Base-by-base conservation (phyloP, 805 yeast genomes). In the Wickerhamiella cacticola region DNA sequence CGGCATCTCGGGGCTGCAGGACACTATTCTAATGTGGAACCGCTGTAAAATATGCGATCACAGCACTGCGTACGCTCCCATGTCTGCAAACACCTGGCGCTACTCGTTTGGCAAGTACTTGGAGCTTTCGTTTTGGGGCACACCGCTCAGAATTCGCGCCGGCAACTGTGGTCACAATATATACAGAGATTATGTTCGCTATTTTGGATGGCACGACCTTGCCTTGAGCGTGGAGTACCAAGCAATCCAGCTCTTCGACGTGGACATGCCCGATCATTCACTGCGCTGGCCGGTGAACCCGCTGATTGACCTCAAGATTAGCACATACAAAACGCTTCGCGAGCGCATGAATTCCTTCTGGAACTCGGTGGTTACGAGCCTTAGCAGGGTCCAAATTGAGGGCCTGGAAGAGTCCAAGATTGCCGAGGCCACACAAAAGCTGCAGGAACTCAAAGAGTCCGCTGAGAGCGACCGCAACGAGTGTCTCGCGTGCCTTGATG, bases 101-200 rank as follows among this genome's bases (percentile, higher is more conserved):
- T 80, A 79, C 53, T 89, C 97, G 0, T 80, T 92, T 63, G 98
- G 97, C 0, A 94, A 94, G 59, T 92, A 83, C 60, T 67, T 92
- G 21, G 97, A 92, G 65, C 67, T 88, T 19, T 69, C 82, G 25
- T 88, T 88, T 60, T 86, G 94, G 83, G 75, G 82, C 48, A 64
- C 69, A 29, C 69, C 67, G 16, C 66, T 77, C 33, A 68, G 74
- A 12, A 68, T 78, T 49, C 68, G 78, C 5, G 81, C 79, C 2
- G 82, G 80, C 1, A 70, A 73, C 18, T 92, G 98, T 62, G 64
- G 71, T 0, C 96, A 89, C 63, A 86, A 87, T 60, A 79, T 81
- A 49, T 80, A 84, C 54, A 76, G 79, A 48, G 85, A 82, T 51
- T 95, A 88, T 59, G 76, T 81, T 18, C 77, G 88, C 54, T 86